phyloP scores from a whole-genome alignment of 176 grass and related monocot species.

The Hordeum marinum region DNA sequence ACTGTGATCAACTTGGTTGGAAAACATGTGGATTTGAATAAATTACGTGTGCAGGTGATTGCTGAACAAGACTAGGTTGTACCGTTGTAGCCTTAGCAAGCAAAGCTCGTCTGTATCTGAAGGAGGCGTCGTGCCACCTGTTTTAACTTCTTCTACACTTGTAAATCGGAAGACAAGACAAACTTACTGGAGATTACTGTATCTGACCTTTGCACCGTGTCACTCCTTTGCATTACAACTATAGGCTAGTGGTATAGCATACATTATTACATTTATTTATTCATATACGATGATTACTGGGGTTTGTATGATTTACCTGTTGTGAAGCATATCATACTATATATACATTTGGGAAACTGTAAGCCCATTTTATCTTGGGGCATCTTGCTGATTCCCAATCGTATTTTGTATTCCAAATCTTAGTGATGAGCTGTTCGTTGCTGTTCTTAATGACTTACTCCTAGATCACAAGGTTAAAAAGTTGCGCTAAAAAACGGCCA shows the following conservation, averaged over 20 bases:
- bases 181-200: neutral
- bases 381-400: neutral
- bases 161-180: slow-evolving; percentile 9
- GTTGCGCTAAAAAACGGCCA: too few relatives aligned
- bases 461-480: too few relatives aligned
- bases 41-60: slow-evolving; percentile 40
- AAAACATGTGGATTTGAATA: slow-evolving; percentile 1
- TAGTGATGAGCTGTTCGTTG: neutral
- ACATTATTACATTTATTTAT: slow-evolving; percentile 8
- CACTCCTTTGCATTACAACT: slow-evolving; percentile 16
- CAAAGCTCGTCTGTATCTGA: slow-evolving; percentile 18
- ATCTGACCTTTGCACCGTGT: neutral
- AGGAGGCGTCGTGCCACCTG: slow-evolving; percentile 9
- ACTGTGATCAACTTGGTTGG: neutral
- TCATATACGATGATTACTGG: neutral
- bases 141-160: slow-evolving; percentile 3
- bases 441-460: neutral
- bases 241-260: slow-evolving; percentile 11
- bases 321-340: neutral
- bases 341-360: neutral
- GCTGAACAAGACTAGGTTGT: slow-evolving; percentile 6
- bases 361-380: neutral
- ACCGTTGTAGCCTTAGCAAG: slow-evolving; percentile 16
- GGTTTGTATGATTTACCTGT: neutral
- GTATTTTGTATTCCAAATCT: neutral